Evolutionary conservation across 2,329 filamentous ascomycete genomes (phyloP), one percentile per base, ranked within the genome.

Genomic region (Sporothrix euskadiensis): DNA sequence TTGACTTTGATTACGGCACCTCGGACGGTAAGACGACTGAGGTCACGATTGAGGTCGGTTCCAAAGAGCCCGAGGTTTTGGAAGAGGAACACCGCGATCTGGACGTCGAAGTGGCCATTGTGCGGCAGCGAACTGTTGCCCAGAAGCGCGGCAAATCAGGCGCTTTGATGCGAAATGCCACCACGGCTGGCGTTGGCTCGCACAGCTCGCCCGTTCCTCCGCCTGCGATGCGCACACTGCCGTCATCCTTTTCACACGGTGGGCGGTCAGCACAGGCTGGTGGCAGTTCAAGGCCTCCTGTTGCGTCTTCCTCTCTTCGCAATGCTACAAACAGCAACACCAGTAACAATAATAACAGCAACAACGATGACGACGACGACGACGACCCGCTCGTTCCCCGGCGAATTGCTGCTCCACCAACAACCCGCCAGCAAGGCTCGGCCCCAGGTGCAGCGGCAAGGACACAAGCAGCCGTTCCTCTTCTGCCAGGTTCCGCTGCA

Each of bases 101-200:
- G 73, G 92, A 91, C 73, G 89, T 90, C 0, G 92, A 94, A 80
- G 92, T 96, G 26, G 93, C 92, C 75, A 89, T 95, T 77, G 91
- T 93, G 69, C 88, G 92, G 76, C 87, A 92, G 75, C 86, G 92
- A 76, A 94, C 92, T 3, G 90, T 92, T 19, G 87, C 91, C 49
- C 89, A 90, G 78, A 87, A 86, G 70, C 84, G 87, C 76, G 86
- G 85, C 73, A 80, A 83, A 63, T 81, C 86, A 74, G 80, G 81
- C 68, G 83, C 83, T 72, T 79, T 89, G 47, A 83, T 88, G 75
- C 84, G 86, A 66, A 81, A 86, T 32, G 82, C 85, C 10, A 86
- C 88, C 1, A 84, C 82, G 8, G 81, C 84, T 8, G 78, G 79
- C 76, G 9, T 49, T 22, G 16, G 59, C 35, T 35, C 59, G 1